Base-by-base conservation (phyloP, 257 asterid species). In the Solanum rostratum region DNA sequence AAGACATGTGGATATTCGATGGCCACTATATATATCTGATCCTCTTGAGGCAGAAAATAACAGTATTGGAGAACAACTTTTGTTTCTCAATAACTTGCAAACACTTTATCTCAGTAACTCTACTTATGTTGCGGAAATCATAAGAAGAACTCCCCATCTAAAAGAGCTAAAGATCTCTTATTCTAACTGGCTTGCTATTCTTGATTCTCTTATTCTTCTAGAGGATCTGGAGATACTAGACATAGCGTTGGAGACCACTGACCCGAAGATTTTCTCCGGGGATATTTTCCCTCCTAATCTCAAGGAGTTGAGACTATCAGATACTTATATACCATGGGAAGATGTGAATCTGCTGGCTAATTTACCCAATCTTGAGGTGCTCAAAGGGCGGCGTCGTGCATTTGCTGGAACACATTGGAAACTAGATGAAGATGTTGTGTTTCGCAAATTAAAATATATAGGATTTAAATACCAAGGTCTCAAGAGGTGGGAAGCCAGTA, bases 301-400 rank as follows among this genome's bases (percentile, higher is more conserved):
- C 62, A 78, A 50, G 82, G 0, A 49, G 2, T 13, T 53, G 41
- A 50, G 1, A 70, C 20, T 70, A 2, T 0, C 7, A 1, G 0
- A 0, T 39, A 3, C 4, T 20, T 0, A 0, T 16, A 22, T 78
- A 7, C 43, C 14, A 53, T 78, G 82, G 82, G 27, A 78, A 53
- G 8, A 1, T 5, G 19, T 50, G 59, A 24, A 7, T 14, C 3
- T 78, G 63, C 82, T 78, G 16, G 24, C 63, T 78, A 49, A 39
- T 78, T 78, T 78, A 78, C 24, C 82, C 16, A 78, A 78, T 78
- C 82, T 78, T 70, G 79, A 70, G 79, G 19, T 41, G 19, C 19
- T 70, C 18, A 1, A 20, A 11, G 30, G 30, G 22, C 0, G 30
- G 22, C 0, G 2, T 11, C 0, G 0, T n/a, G 33, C 54, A 2